These are phyloP conservation scores for Dothidotthia symphoricarpi DNA, from an alignment of 2,329 filamentous ascomycete species.

Conservation along the genomic window DNA sequence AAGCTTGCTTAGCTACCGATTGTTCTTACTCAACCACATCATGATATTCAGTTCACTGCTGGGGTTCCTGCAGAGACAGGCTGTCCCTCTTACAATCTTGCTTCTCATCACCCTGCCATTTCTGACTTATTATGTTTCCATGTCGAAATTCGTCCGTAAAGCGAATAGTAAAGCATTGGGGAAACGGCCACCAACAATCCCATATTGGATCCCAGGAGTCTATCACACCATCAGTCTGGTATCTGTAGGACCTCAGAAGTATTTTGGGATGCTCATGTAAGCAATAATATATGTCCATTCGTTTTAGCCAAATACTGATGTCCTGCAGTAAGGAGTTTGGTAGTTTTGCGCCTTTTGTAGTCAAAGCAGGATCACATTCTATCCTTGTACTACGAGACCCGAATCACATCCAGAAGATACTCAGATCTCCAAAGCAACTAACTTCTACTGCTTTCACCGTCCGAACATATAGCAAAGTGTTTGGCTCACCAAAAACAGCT, in stretches of 20 bases:
- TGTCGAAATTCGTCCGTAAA: constrained; percentile 16
- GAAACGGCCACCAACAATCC: constrained; percentile 23
- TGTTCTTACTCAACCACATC: no score
- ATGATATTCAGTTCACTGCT: not conserved
- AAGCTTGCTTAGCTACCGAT: no score
- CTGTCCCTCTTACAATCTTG: not conserved
- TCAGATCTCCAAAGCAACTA: constrained; percentile 13
- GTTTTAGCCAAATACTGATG: no score
- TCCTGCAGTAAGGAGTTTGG: constrained; percentile 24
- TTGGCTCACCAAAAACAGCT: constrained; percentile 11
- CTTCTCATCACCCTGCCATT: constrained; percentile 14
- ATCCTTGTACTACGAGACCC: constrained; percentile 24
- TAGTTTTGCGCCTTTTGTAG: constrained; percentile 20
- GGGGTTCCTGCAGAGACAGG: not conserved
- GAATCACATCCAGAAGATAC: constrained; percentile 18
- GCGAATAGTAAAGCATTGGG: constrained; percentile 7
- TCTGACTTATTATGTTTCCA: constrained; percentile 25
- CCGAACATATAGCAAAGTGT: constrained; percentile 15
- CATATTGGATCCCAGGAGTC: constrained; percentile 23
- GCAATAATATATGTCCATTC: not conserved
- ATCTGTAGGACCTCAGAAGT: constrained; percentile 18
- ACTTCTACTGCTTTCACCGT: constrained; percentile 1
- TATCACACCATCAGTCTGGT: constrained; percentile 23
- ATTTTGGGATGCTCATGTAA: constrained; percentile 28
- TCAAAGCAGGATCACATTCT: constrained; percentile 19